Conservation (phyloP, 2,329 filamentous ascomycete species). For the Pseudomassariella vexata region DNA sequence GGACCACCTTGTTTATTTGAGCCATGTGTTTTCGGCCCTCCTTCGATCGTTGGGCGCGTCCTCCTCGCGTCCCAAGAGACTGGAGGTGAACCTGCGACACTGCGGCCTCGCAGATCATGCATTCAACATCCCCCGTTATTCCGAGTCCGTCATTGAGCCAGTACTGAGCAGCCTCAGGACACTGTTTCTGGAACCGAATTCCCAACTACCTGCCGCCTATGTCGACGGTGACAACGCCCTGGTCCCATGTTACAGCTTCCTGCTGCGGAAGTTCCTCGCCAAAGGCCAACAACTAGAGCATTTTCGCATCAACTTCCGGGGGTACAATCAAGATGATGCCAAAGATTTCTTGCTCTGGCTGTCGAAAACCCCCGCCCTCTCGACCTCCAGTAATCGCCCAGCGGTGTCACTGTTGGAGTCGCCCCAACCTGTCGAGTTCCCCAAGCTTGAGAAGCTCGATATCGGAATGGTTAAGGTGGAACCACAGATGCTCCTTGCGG, state of each 20-base stretch:
- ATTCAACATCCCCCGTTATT: slow-evolving; percentile 39
- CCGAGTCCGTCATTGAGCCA: slow-evolving; percentile 28
- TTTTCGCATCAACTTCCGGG: slow-evolving; percentile 46
- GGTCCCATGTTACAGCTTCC: background rate
- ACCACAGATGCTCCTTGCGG: slow-evolving; percentile 20
- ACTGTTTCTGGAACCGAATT: slow-evolving; percentile 33
- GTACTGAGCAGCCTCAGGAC: slow-evolving; percentile 40
- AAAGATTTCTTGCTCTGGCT: slow-evolving; percentile 34
- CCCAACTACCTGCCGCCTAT: slow-evolving; percentile 5
- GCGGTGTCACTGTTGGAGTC: background rate
- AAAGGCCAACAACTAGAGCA: slow-evolving; percentile 38
- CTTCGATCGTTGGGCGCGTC: slow-evolving; percentile 37
- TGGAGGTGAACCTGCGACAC: slow-evolving; percentile 42
- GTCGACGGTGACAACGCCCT: background rate
- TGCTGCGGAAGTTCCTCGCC: slow-evolving; percentile 30
- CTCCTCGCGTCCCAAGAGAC: slow-evolving; percentile 26
- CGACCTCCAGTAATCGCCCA: background rate
- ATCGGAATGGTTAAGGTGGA: slow-evolving; percentile 32
- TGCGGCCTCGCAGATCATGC: slow-evolving; percentile 30
- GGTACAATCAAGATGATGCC: slow-evolving; percentile 6
- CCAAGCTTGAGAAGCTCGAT: slow-evolving; percentile 34
- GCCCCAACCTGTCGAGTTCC: slow-evolving; percentile 22
- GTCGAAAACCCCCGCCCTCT: slow-evolving; percentile 10
- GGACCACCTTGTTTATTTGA: slow-evolving; percentile 15
- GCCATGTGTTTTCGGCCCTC: slow-evolving; percentile 32